Percentiles rank a stretch among this genome's conserved stretches.
These are phyloP conservation scores for Chionographis japonica DNA, from an alignment of 106 monocot species.

Conservation along the genomic window DNA sequence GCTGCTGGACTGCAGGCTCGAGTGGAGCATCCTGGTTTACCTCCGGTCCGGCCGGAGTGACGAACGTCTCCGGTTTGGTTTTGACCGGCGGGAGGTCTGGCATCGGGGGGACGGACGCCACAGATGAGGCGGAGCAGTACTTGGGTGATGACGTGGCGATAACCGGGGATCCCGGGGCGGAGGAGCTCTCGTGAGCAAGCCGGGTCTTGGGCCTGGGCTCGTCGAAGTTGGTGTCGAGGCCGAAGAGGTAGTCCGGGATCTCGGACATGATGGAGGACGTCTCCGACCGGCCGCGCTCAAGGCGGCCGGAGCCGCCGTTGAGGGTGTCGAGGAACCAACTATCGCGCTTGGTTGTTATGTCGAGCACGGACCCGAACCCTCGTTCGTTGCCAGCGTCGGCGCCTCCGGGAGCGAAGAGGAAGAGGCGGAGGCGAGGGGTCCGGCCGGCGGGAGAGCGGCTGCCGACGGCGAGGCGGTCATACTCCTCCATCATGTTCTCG, in stretches of 20 bases:
- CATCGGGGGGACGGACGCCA: not conserved
- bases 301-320: slow-evolving; percentile 19
- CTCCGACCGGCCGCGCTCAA: slow-evolving; percentile 55
- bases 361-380: slow-evolving; percentile 15
- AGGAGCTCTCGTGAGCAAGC: not conserved
- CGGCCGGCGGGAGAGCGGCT: not conserved
- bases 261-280: slow-evolving; percentile 55
- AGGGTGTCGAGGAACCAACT: slow-evolving; percentile 67
- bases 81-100: slow-evolving; percentile 6
- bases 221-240: slow-evolving; percentile 43
- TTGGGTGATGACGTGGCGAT: slow-evolving; percentile 8
- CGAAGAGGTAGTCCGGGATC: slow-evolving; percentile 64
- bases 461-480: slow-evolving; percentile 37
- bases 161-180: slow-evolving; percentile 18
- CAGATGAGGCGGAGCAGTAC: slow-evolving; percentile 4
- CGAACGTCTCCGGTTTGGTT: not conserved
- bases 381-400: slow-evolving; percentile 19
- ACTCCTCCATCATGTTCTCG: slow-evolving; percentile 76
- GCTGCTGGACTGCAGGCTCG: slow-evolving; percentile 1
- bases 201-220: slow-evolving; percentile 11
- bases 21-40: too few relatives aligned
- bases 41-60: not conserved
- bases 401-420: slow-evolving; percentile 38
- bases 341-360: slow-evolving; percentile 10
- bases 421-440: slow-evolving; percentile 41